Percentiles rank a stretch among this genome's conserved stretches.
These are phyloP conservation scores for Sedum album DNA, from an alignment of 164 flowering plant species.

Conservation along the genomic window DNA sequence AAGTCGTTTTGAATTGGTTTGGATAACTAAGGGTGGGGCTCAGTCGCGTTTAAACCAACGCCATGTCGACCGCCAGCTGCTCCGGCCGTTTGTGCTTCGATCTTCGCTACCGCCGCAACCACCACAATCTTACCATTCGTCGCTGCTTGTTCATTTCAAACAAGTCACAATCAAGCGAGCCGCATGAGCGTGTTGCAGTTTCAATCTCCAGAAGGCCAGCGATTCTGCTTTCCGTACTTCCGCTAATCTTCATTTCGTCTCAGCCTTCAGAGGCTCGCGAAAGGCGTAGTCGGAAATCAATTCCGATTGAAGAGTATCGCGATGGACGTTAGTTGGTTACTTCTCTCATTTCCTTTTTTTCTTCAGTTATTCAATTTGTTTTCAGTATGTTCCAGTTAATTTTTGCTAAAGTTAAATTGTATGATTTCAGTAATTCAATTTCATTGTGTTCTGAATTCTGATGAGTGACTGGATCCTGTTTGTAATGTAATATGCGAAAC, in stretches of 20 bases:
- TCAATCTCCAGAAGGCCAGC: slow-evolving; percentile 60
- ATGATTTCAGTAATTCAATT: neutral
- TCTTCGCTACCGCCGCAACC: neutral
- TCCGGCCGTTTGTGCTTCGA: slow-evolving; percentile 2
- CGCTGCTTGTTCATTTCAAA: neutral
- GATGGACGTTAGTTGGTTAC: slow-evolving; percentile 40
- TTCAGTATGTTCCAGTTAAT: neutral
- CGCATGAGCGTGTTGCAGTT: slow-evolving; percentile 11
- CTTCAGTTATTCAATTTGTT: neutral
- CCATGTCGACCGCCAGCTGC: slow-evolving; percentile 5
- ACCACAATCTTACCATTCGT: no score
- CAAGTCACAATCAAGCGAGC: neutral
- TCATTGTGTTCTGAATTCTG: neutral
- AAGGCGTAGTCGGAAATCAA: slow-evolving; percentile 54
- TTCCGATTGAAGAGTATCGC: slow-evolving; percentile 74
- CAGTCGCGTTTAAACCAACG: neutral
- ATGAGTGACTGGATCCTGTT: neutral
- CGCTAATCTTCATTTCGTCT: slow-evolving; percentile 21
- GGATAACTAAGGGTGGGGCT: neutral
- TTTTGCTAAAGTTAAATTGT: neutral
- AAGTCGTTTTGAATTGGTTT: slow-evolving; percentile 13
- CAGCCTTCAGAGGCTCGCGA: slow-evolving; percentile 15
- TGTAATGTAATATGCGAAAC: neutral
- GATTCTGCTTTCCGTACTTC: slow-evolving; percentile 41
- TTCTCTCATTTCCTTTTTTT: slow-evolving; percentile 4